Base-by-base conservation (phyloP, 805 yeast genomes). In the Saccharomycopsis malanga region DNA sequence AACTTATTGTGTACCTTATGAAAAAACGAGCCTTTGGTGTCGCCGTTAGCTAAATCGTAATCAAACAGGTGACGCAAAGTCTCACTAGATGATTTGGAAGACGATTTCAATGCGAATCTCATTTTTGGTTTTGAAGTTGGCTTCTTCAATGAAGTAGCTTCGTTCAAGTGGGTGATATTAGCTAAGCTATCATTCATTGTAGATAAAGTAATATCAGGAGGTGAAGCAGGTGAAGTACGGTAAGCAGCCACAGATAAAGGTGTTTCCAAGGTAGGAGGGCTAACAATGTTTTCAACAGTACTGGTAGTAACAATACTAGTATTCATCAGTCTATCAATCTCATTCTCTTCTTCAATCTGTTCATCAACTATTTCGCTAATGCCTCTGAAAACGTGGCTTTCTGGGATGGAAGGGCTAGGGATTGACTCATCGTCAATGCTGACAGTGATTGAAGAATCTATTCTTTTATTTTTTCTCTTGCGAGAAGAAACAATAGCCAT, bases 241-340 rank as follows among this genome's bases (percentile, higher is more conserved):
- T 39, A 48, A 12, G 52, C 52, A 20, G 45, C 45, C 6, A 27
- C 45, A 34, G 45, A 24, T 17, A 48, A 34, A 6, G 52, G 52
- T 6, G 24, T 30, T 35, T 17, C 34, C 42, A n/a, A n/a, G n/a
- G n/a, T n/a, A n/a, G n/a, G n/a, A n/a, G n/a, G n/a, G n/a, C n/a
- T n/a, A n/a, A n/a, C n/a, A n/a, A n/a, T n/a, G n/a, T n/a, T n/a
- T 18, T n/a, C 20, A 14, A 20, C 25, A 21, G 34, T 38, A 10
- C 9, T 18, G 15, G 24, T n/a, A 14, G 37, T 7, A 35, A 5
- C 12, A 12, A 7, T 27, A 5, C 4, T 15, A 12, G 17, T 32
- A 1, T 23, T 27, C 2, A n/a, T 37, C 35, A 23, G 44, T 27
- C 15, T 6, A 34, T 34, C 37, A 6, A 6, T 18, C 6, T 34